Conservation (phyloP, 1,139 yeast species). For the Diutina rugosa region DNA sequence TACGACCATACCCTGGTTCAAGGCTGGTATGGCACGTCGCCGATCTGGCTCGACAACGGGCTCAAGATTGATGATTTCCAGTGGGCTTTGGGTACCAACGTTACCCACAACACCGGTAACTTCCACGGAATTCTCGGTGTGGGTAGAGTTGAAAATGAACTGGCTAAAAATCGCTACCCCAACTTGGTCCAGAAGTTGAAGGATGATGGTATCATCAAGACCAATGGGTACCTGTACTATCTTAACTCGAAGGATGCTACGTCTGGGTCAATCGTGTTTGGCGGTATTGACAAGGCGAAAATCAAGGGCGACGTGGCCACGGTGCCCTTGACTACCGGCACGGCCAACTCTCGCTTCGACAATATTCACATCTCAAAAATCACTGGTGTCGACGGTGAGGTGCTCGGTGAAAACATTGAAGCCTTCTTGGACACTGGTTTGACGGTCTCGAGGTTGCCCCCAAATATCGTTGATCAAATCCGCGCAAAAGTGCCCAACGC, state of each 20-base stretch:
- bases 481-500: not conserved
- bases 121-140: slow-evolving; percentile 5
- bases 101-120: not conserved
- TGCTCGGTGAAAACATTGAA: not conserved
- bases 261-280: not conserved
- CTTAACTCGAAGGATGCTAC: not conserved
- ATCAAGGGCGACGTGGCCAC: not conserved
- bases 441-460: not conserved
- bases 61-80: slow-evolving; percentile 4
- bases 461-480: not conserved
- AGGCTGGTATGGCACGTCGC: slow-evolving; percentile 5
- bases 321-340: not conserved
- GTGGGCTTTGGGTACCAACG: slow-evolving; percentile 4
- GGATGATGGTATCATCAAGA: not conserved
- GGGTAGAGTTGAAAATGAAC: slow-evolving; percentile 1
- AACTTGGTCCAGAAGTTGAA: not conserved
- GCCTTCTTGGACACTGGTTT: not conserved
- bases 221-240: not conserved
- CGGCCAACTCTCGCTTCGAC: not conserved
- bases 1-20: slow-evolving; percentile 2
- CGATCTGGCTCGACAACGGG: not conserved
- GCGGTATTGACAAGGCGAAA: not conserved
- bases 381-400: not conserved
- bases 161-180: not conserved
- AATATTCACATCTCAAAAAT: not conserved